Base-by-base conservation (phyloP, 495 filamentous ascomycete genomes). In the Monascus purpureus region DNA sequence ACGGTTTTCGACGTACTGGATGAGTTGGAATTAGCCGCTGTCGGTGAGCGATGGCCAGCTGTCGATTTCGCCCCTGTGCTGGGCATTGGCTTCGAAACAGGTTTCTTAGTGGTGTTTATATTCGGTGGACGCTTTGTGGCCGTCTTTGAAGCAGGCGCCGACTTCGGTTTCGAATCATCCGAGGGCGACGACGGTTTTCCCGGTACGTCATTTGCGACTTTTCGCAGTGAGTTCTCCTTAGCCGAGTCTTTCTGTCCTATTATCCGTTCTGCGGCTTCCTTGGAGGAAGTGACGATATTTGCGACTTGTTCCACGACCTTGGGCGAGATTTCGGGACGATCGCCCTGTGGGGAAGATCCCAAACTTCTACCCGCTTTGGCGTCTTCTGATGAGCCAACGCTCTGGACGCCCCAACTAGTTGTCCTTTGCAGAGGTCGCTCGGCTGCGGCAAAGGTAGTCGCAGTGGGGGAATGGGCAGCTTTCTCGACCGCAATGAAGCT, bases 401-500 rank as follows among this genome's bases (percentile, higher is more conserved):
- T 60, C 25, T 48, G 5, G 9, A 4, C 9, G 20, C 20, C 20
- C 20, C 20, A 22, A 9, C 20, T 22, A 22, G 20, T 22, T 12
- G 11, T 23, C 14, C 22, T 9, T 14, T 33, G n/a, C 22, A 23
- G n/a, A 11, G 22, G 13, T 26, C 28, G 32, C 13, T 39, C 26
- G 17, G 24, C 24, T 9, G 36, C 22, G 20, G 9, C 37, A 17
- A 28, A 18, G 20, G 7, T 27, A 22, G 17, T 27, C 1, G 49
- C 54, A 16, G 53, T 53, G 13, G 7, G 49, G 50, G 24, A 17
- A 31, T 52, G 55, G 17, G 52, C 36, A 4, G 46, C 51, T 18
- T 55, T 55, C 37, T 87, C 82, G 11, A 94, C 75, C 2, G 80
- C 70, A 27, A 93, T 72, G 50, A 94, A 94, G 46, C 70, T 85